These are phyloP conservation scores for Boletus tylopilopsis DNA, from an alignment of 768 basidiomycete species.

Conservation along the genomic window DNA sequence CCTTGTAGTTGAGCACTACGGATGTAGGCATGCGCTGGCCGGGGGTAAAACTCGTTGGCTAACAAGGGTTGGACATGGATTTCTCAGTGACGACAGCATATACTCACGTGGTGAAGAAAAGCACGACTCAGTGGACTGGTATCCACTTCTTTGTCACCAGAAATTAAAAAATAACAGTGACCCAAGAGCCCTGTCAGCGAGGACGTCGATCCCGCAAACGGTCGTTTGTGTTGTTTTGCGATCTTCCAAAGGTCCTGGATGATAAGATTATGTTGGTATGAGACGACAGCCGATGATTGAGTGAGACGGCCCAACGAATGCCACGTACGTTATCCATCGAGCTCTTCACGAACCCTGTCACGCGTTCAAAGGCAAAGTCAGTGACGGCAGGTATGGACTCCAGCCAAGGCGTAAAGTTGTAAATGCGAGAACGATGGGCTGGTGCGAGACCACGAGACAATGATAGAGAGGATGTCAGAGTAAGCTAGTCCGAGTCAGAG, in stretches of 20 bases:
- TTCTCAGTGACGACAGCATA: neutral
- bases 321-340: slow-evolving; percentile 66
- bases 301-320: neutral
- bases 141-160: slow-evolving; percentile 65
- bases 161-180: slow-evolving; percentile 87
- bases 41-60: slow-evolving; percentile 67
- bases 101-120: slow-evolving; percentile 58
- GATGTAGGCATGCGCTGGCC: slow-evolving; percentile 77
- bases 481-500: neutral
- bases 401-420: slow-evolving; percentile 76
- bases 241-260: slow-evolving; percentile 61
- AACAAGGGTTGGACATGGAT: no score
- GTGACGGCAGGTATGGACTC: slow-evolving; percentile 70
- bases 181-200: slow-evolving; percentile 79
- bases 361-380: slow-evolving; percentile 81
- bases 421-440: slow-evolving; percentile 80
- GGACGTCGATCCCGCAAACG: slow-evolving; percentile 86
- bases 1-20: slow-evolving; percentile 58
- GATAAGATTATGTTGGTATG: no score
- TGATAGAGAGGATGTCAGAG: neutral
- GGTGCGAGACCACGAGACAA: neutral
- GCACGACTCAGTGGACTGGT: slow-evolving; percentile 52
- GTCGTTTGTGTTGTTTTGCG: slow-evolving; percentile 52
- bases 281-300: no score
- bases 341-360: slow-evolving; percentile 71